Conservation (phyloP, 1,284 basidiomycete genomes). For the Lentinus polychrous region DNA sequence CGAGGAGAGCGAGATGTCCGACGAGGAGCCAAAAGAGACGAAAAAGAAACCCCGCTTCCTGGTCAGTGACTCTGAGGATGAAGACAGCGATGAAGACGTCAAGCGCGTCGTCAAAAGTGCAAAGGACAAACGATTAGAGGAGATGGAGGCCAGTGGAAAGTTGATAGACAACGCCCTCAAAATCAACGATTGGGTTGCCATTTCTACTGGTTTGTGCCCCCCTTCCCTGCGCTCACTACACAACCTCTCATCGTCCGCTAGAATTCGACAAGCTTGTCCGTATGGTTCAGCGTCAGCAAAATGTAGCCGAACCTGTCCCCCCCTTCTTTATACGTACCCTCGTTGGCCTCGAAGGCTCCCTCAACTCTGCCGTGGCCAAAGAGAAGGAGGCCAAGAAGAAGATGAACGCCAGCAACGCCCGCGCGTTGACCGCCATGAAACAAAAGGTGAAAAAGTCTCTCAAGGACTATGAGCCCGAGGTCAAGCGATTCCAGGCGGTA, state of each 20-base stretch:
- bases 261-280: slow-evolving; percentile 96
- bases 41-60: slow-evolving; percentile 42
- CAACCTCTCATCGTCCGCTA: slow-evolving; percentile 26
- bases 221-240: slow-evolving; percentile 3
- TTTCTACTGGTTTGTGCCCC: slow-evolving; percentile 66
- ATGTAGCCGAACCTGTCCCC: slow-evolving; percentile 83
- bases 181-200: slow-evolving; percentile 95
- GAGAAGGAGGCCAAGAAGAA: slow-evolving; percentile 95
- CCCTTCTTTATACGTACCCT: slow-evolving; percentile 83
- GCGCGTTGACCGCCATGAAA: slow-evolving; percentile 94
- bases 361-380: slow-evolving; percentile 71
- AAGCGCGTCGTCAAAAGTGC: slow-evolving; percentile 78
- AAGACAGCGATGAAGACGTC: slow-evolving; percentile 66
- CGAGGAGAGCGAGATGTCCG: slow-evolving; percentile 28
- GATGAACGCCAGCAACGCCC: slow-evolving; percentile 93
- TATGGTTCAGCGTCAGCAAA: slow-evolving; percentile 86
- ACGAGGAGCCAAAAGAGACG: slow-evolving; percentile 32
- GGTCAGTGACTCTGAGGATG: slow-evolving; percentile 48
- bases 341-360: slow-evolving; percentile 68
- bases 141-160: slow-evolving; percentile 87
- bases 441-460: slow-evolving; percentile 91
- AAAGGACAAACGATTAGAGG: slow-evolving; percentile 79
- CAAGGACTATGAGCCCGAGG: slow-evolving; percentile 84
- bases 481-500: slow-evolving; percentile 79
- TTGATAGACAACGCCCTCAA: slow-evolving; percentile 92